Evolutionary conservation across 768 basidiomycete genomes (phyloP), one percentile per base, ranked within the genome.

Genomic region (Guyanaporus albipodus): DNA sequence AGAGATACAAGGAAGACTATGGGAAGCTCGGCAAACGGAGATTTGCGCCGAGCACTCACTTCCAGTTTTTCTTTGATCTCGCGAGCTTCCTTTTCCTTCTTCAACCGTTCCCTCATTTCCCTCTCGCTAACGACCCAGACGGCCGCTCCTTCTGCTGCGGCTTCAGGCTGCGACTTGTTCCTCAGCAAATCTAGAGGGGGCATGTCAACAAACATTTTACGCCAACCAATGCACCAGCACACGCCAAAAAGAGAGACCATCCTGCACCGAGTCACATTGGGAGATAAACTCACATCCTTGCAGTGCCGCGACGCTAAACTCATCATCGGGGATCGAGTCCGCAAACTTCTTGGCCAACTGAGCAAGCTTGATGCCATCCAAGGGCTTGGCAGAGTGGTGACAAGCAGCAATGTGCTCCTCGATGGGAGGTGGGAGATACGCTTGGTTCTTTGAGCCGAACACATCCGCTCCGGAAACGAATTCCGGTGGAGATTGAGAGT

Each of bases 291-390:
- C 64, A 88, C 87, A 92, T 64, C 90, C 91, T 70, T 94, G 91
- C 44, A 96, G 72, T 46, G 89, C 85, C 17, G 92, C 91, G 44
- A 93, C 87, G 59, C 87, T 88, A 61, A 93, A 90, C 69, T 88
- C 86, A 32, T 85, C 83, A 29, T 91, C 86, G 0, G 92, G 90
- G 18, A 94, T 81, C 19, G 79, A 72, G 52, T 88, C 86, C 4
- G 89, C 87, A 59, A 94, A 94, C 48, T 72, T 59, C 70, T 85
- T 81, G 9, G 89, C 90, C 14, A 93, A 72, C n/a, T 67, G 57
- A 22, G 78, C 80, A 21, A 91, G 73, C 48, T 78, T 82, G 56
- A 70, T 70, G 44, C 75, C 78, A 58, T 83, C 81, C 49, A 91
- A 71, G 9, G 86, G 82, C 50, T 79, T 77, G 34, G 81, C 79